A percentile compares a stretch with the other conserved stretches of the same genome.
phyloP scores from a whole-genome alignment of 345 rosid genomes.

The Mallotus nudiflorus region DNA sequence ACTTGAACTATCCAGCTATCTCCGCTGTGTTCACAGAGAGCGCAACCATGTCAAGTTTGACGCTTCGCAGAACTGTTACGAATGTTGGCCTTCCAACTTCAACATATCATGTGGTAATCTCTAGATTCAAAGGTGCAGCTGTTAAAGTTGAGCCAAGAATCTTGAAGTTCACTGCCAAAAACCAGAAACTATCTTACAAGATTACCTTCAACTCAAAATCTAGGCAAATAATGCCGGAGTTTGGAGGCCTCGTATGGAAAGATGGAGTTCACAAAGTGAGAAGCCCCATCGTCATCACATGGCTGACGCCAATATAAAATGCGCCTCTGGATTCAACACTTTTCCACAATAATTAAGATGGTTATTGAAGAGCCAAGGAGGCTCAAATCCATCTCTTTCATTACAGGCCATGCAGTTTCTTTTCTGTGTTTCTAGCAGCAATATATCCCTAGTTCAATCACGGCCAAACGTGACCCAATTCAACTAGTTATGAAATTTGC shows the following conservation, averaged over 20 bases:
- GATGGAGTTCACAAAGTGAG: constrained; percentile 78
- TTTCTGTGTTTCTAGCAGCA: neutral
- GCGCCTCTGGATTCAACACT: neutral
- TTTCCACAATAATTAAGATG: constrained; percentile 32
- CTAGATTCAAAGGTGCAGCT: constrained; percentile 65
- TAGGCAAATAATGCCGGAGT: constrained; percentile 58
- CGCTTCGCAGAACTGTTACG: constrained; percentile 64
- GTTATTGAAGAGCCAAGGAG: constrained; percentile 33
- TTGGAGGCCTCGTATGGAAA: constrained; percentile 81
- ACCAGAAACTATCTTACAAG: constrained; percentile 73
- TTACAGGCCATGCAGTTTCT: constrained; percentile 16
- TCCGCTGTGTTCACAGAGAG: constrained; percentile 70
- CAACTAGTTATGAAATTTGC: too few species aligned
- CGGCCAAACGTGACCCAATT: too few species aligned
- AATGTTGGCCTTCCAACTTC: constrained; percentile 76
- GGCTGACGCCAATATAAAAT: constrained; percentile 53
- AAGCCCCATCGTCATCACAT: constrained; percentile 71
- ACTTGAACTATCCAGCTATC: constrained; percentile 88
- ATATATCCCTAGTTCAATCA: neutral
- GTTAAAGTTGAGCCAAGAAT: constrained; percentile 52
- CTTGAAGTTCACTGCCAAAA: constrained; percentile 59
- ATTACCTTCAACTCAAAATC: constrained; percentile 53
- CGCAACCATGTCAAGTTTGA: constrained; percentile 32
- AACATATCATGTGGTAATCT: constrained; percentile 55
- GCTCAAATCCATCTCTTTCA: constrained; percentile 19